Evolutionary conservation across 108 stramenopile species (phyloP), one percentile per base, ranked within the genome.

Genomic region (Nannochloropsis gaditana): DNA sequence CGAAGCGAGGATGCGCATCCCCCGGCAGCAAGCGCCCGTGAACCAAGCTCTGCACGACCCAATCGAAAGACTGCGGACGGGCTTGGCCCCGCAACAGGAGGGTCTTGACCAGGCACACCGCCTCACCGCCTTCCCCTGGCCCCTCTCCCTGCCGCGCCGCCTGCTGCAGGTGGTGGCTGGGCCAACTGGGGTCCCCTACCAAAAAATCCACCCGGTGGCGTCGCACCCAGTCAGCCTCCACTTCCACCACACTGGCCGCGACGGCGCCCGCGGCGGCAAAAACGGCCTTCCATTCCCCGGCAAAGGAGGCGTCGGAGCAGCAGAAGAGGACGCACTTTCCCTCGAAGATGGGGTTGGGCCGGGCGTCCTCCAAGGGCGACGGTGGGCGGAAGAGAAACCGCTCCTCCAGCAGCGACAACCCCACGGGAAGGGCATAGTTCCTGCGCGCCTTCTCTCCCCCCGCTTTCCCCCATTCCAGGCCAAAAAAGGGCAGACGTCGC

Each of bases 331-430:
- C 59, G n/a, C 59, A 73, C 59, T 73, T 73, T 0, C 59, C 59
- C 59, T 73, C 2, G 2, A 73, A 8, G n/a, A 73, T 15, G 19
- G 59, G 59, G 8, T 73, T n/a, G 19, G 59, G 59, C 59, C 59
- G 15, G 19, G 59, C 59, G 19, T n/a, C 19, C 6, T 8, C 59
- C 8, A n/a, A n/a, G 19, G 59, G 59, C 4, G 59, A 73, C 19
- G 59, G 59, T n/a, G 59, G 59, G n/a, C 59, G 59, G 59, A 73
- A 73, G 59, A 73, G 15, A 6, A 73, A 73, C 19, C 59, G 59
- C 59, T 73, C 59, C 59, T 73, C 59, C 59, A 73, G 8, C 3
- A 73, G 59, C 59, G 59, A 73, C 59, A 73, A 73, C 59, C 59
- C 59, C n/a, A n/a, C 59, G 3, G 59, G 59, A 15, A 73, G 8